phyloP scores from a whole-genome alignment of 2,329 filamentous ascomycete species.

The Diaporthe ilicicola region DNA sequence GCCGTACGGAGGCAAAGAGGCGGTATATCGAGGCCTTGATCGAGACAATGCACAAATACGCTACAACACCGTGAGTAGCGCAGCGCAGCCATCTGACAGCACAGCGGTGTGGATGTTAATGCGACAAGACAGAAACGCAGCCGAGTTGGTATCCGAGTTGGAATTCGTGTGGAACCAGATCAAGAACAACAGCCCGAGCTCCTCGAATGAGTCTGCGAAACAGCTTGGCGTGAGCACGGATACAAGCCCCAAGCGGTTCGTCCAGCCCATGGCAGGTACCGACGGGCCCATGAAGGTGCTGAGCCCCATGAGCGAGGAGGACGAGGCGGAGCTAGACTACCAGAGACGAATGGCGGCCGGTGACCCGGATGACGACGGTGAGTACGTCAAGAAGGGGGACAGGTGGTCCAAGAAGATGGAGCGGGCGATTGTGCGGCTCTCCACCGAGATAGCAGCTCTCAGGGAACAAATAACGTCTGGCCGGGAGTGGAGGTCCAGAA shows the following conservation, averaged over 20 bases:
- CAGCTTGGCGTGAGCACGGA: conserved; percentile 45
- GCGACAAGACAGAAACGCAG: conserved; percentile 69
- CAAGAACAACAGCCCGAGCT: conserved; percentile 80
- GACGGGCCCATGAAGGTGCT: conserved; percentile 74
- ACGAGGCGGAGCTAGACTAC: conserved; percentile 69
- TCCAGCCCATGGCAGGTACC: conserved; percentile 57
- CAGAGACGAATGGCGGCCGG: conserved; percentile 53
- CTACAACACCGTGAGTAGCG: conserved; percentile 75
- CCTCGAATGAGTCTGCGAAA: conserved; percentile 65
- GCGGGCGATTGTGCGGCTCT: conserved; percentile 85
- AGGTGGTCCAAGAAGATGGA: conserved; percentile 87
- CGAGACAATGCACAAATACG: conserved; percentile 96
- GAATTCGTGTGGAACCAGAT: conserved; percentile 99
- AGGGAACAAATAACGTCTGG: conserved; percentile 88
- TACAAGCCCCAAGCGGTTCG: conserved; percentile 53
- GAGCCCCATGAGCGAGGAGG: conserved; percentile 86
- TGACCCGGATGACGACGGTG: conserved; percentile 48
- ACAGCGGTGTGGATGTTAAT: conserved; percentile 7
- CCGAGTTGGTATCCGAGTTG: conserved; percentile 90
- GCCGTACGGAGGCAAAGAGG: conserved; percentile 91
- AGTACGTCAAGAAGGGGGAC: conserved; percentile 53
- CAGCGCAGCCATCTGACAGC: neutral
- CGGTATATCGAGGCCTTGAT: conserved; percentile 94
- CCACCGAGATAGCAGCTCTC: conserved; percentile 89
- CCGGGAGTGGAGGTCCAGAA: conserved; percentile 74